phyloP scores from a whole-genome alignment of 2,329 filamentous ascomycete species.

The Aspergillus aculeatus region DNA sequence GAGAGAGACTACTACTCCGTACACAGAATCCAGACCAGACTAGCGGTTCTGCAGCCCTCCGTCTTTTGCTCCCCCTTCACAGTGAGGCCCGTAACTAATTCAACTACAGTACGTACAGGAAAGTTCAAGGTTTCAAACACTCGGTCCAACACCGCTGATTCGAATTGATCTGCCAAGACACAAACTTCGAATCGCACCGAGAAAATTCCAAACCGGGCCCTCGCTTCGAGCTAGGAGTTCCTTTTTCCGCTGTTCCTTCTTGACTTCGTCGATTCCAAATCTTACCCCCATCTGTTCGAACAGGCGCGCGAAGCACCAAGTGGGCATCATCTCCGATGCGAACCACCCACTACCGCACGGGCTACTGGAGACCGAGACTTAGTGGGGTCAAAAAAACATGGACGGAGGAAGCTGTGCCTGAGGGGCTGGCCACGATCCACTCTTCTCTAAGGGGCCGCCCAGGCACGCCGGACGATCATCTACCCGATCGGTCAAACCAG shows the following conservation, averaged over 20 bases:
- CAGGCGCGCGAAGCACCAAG: background rate
- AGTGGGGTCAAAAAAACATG: conserved; percentile 2
- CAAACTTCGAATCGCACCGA: background rate
- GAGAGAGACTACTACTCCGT: background rate
- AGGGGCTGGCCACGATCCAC: background rate
- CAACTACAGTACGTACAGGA: too few relatives aligned
- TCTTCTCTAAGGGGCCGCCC: background rate
- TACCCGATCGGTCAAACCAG: background rate
- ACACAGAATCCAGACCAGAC: background rate
- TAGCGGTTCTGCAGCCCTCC: background rate
- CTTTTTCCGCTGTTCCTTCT: background rate
- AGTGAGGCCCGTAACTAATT: background rate
- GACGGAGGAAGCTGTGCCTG: background rate
- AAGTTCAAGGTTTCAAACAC: background rate
- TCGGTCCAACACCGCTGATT: background rate
- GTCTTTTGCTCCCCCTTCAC: background rate
- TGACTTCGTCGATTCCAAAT: background rate
- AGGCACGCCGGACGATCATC: background rate
- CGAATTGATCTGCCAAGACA: background rate
- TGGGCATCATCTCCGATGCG: conserved; percentile 2
- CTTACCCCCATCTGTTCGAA: background rate
- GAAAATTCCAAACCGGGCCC: too few relatives aligned
- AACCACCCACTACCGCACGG: background rate
- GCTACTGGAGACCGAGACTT: background rate
- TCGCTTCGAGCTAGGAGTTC: background rate